These are phyloP conservation scores for Cryphonectria japonica DNA, from an alignment of 2,329 filamentous ascomycete species.

Conservation along the genomic window DNA sequence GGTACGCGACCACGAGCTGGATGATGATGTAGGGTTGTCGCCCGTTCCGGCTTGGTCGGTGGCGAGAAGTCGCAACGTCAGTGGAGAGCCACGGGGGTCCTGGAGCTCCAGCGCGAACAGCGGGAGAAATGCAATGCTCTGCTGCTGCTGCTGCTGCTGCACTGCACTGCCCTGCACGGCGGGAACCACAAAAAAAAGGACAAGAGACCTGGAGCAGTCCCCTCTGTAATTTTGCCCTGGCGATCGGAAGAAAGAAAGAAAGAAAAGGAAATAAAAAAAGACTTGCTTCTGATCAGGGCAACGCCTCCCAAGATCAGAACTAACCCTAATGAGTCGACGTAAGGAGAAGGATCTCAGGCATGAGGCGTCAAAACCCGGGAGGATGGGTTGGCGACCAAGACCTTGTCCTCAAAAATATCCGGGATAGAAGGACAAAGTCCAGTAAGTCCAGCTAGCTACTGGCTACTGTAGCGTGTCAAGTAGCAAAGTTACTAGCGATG, in stretches of 20 bases:
- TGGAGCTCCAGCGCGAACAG: slow-evolving; percentile 26
- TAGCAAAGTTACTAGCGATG: background rate
- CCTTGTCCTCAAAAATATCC: background rate
- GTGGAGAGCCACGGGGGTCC: slow-evolving; percentile 14
- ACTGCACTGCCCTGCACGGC: background rate
- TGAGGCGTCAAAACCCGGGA: background rate
- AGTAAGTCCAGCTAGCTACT: background rate
- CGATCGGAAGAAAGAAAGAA: background rate
- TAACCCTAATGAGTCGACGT: background rate
- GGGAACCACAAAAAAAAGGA: slow-evolving; percentile 5
- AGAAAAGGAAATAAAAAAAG: background rate
- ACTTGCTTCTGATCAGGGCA: background rate
- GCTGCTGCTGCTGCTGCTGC: no score
- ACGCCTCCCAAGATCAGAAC: background rate
- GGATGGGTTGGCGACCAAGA: background rate
- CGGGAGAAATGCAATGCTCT: slow-evolving; percentile 18
- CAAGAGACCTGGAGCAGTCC: background rate
- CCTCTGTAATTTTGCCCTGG: slow-evolving; percentile 9
- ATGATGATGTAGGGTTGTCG: slow-evolving; percentile 19
- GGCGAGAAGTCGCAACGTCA: slow-evolving; percentile 24
- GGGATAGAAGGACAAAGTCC: slow-evolving; percentile 1
- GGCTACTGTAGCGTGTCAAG: background rate
- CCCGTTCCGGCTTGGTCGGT: slow-evolving; percentile 26
- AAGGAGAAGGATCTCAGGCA: background rate
- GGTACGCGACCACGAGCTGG: slow-evolving; percentile 3